A percentile compares a stretch with the other conserved stretches of the same genome.
phyloP scores from a whole-genome alignment of 2,329 filamentous ascomycete genomes.

The Beauveria sp. region DNA sequence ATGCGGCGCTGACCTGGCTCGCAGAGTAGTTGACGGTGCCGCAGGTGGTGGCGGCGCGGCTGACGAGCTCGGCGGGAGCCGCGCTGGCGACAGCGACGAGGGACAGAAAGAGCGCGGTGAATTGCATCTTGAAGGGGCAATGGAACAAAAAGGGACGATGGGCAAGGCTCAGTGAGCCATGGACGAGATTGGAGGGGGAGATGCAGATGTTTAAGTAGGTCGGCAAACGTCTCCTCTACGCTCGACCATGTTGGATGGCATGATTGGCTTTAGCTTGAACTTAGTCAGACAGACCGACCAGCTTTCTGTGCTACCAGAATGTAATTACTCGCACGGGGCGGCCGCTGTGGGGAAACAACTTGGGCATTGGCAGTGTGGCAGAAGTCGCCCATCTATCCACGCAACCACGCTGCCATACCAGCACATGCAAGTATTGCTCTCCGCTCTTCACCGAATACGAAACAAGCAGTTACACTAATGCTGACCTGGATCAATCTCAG shows the following conservation, averaged over 20 bases:
- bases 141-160: background rate
- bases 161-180: background rate
- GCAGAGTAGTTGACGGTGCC: constrained; percentile 45
- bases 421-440: background rate
- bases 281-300: constrained; percentile 1
- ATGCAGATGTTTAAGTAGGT: background rate
- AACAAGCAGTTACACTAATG: background rate
- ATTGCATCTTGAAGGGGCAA: constrained; percentile 1
- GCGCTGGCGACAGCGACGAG: constrained; percentile 13
- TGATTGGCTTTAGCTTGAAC: background rate
- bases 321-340: no score
- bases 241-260: background rate
- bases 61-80: constrained; percentile 9
- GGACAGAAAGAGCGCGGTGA: constrained; percentile 12
- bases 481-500: background rate
- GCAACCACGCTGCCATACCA: no score
- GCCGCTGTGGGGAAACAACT: background rate
- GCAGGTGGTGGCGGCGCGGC: constrained; percentile 40
- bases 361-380: background rate
- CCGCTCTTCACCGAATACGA: background rate
- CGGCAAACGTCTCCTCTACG: background rate
- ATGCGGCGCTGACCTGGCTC: constrained; percentile 40
- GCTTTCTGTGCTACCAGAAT: background rate
- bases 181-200: background rate
- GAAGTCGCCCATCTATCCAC: background rate